Percentiles rank a stretch among this genome's conserved stretches.
These are phyloP conservation scores for Salix caprea DNA, from an alignment of 345 rosid species.

Conservation along the genomic window DNA sequence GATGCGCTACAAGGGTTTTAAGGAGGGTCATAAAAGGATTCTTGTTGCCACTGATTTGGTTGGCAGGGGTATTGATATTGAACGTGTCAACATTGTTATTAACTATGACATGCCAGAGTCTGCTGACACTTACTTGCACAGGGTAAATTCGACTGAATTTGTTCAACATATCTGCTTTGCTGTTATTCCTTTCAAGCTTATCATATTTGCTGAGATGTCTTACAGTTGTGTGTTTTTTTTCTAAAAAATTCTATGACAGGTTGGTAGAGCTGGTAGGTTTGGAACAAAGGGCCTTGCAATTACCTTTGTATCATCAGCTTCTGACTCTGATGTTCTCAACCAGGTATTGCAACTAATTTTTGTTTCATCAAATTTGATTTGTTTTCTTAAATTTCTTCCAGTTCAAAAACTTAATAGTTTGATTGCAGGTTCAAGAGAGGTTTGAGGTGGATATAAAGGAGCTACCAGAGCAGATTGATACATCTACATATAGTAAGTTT, in stretches of 20 bases:
- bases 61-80: slow-evolving; percentile 96
- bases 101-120: slow-evolving; percentile 99
- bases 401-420: not conserved
- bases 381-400: not conserved
- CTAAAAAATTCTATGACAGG: slow-evolving; percentile 32
- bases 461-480: slow-evolving; percentile 95
- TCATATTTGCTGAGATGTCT: not conserved
- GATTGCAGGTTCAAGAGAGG: slow-evolving; percentile 78
- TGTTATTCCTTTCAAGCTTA: not conserved
- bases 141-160: slow-evolving; percentile 39
- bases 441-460: slow-evolving; percentile 95
- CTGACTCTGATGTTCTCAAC: slow-evolving; percentile 86
- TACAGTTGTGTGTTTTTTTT: not conserved
- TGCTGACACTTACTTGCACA: slow-evolving; percentile 94
- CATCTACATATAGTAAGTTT: slow-evolving; percentile 81
- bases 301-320: slow-evolving; percentile 86
- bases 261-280: slow-evolving; percentile 98
- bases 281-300: slow-evolving; percentile 99
- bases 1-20: slow-evolving; percentile 94
- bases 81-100: slow-evolving; percentile 94
- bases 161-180: not conserved
- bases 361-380: not conserved
- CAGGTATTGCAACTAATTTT: slow-evolving; percentile 48
- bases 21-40: slow-evolving; percentile 97
- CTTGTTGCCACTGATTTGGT: slow-evolving; percentile 96